Percentiles rank a stretch among this genome's conserved stretches.
phyloP scores from a whole-genome alignment of 2,329 filamentous ascomycete genomes.

The Penicillium digitatum region DNA sequence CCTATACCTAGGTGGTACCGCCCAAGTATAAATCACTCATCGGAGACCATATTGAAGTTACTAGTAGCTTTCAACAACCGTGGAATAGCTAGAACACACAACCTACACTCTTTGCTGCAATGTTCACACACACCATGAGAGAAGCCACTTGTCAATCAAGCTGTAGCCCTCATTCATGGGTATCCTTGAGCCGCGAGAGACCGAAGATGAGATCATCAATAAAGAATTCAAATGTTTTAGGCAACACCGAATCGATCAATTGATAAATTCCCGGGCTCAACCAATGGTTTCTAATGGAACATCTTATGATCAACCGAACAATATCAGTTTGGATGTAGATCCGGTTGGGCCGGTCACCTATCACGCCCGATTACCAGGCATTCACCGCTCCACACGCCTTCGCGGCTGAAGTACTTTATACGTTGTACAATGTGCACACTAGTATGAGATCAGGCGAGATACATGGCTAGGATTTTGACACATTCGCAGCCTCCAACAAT shows the following conservation, averaged over 20 bases:
- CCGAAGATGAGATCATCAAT: not conserved
- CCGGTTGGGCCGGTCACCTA: not conserved
- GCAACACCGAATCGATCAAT: not conserved
- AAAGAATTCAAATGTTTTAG: not conserved
- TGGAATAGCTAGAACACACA: not conserved
- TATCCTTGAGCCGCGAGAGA: not conserved
- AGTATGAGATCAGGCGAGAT: not conserved
- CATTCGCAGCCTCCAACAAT: not conserved
- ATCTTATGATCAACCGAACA: not conserved
- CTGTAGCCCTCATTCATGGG: not conserved
- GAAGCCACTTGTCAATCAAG: not conserved
- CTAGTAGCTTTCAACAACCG: not conserved
- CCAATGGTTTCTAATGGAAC: not conserved
- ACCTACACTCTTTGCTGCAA: not conserved
- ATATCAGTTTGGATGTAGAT: not conserved
- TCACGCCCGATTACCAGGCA: not conserved
- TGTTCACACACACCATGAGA: not conserved
- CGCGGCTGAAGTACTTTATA: not conserved
- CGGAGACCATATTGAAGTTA: too few species aligned
- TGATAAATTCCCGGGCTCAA: not conserved
- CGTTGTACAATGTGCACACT: not conserved
- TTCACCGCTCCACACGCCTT: not conserved
- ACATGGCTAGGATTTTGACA: not conserved
- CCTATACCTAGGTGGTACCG: not conserved
- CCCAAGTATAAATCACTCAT: not conserved